Base-by-base conservation (phyloP, 2,329 filamentous ascomycete genomes). In the Trichothecium sympodiale region DNA sequence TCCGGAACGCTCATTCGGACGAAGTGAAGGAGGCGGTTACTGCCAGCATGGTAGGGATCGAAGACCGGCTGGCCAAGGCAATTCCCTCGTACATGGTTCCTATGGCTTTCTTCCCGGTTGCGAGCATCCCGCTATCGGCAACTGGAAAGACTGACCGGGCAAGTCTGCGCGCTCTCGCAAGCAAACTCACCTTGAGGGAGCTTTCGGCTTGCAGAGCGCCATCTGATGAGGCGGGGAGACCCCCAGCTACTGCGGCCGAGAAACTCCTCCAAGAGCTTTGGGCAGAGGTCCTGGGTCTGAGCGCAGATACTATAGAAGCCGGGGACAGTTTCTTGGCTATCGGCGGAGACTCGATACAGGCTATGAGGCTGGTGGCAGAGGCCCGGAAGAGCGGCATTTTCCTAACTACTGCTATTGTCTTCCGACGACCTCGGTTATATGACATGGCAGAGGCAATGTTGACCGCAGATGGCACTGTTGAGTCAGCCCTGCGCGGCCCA, bases 21-120 rank as follows among this genome's bases (percentile, higher is more conserved):
- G 17, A 2, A 17, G 13, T 32, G 30, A n/a, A 17, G n/a, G 14
- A 32, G 8, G 53, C 91, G 0, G 80, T 76, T 39, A 57, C 66
- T 3, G 52, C 55, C 1, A 52, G 93, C 0, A 55, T 61, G 29
- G 59, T 66, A 9, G 35, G 35, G 4, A 18, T 37, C 15, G 29
- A 32, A 9, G 35, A 37, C 17, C 29, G 20, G 3, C 20, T 37
- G 14, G 13, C 6, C 3, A 25, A 12, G 3, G 60, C 60, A 1
- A 57, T 94, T 1, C 80, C 85, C 0, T 49, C 56, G 0, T 93
- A 94, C 53, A 91, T 91, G 83, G 57, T 93, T 2, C 88, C 88
- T 0, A 76, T 75, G 1, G 72, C 77, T 40, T 56, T 93, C 4
- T 60, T 95, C 5, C 82, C 83, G 0, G 63, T 94, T 7, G 70